Conservation (phyloP, 2,329 filamentous ascomycete genomes). For the Calonectria hongkongensis region DNA sequence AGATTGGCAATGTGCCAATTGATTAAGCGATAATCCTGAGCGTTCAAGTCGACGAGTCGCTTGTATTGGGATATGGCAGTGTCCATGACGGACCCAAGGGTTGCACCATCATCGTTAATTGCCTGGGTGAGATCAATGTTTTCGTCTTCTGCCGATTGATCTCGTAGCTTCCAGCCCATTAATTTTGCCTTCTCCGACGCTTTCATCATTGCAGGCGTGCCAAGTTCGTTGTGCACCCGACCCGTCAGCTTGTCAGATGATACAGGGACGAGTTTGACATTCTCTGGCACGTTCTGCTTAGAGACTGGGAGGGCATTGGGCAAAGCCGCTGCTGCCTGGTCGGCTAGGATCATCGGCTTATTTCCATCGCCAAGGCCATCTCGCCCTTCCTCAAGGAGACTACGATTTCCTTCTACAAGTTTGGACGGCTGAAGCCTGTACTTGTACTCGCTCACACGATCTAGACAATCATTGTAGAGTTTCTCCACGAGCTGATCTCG, state of each 20-base stretch:
- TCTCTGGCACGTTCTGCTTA: conserved; percentile 71
- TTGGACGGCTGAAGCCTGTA: conserved; percentile 82
- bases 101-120: conserved; percentile 79
- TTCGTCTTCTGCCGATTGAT: conserved; percentile 76
- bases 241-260: conserved; percentile 83
- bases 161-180: conserved; percentile 88
- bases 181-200: conserved; percentile 85
- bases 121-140: conserved; percentile 83
- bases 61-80: conserved; percentile 93
- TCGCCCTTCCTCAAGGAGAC: conserved; percentile 86
- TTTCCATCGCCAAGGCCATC: conserved; percentile 83
- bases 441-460: conserved; percentile 93
- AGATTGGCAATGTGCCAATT: conserved; percentile 99
- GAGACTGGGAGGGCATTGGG: conserved; percentile 72
- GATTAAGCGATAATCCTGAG: conserved; percentile 91
- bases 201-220: conserved; percentile 80
- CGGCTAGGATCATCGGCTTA: conserved; percentile 81
- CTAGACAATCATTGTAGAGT: conserved; percentile 95
- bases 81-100: conserved; percentile 93
- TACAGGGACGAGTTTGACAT: conserved; percentile 76
- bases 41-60: conserved; percentile 85
- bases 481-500: conserved; percentile 91
- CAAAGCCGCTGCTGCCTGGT: conserved; percentile 80
- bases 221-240: conserved; percentile 81
- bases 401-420: conserved; percentile 87